Evolutionary conservation across 2,329 filamentous ascomycete species (phyloP), one percentile per base, ranked within the genome.

Genomic region (Mollisiaceae sp.): DNA sequence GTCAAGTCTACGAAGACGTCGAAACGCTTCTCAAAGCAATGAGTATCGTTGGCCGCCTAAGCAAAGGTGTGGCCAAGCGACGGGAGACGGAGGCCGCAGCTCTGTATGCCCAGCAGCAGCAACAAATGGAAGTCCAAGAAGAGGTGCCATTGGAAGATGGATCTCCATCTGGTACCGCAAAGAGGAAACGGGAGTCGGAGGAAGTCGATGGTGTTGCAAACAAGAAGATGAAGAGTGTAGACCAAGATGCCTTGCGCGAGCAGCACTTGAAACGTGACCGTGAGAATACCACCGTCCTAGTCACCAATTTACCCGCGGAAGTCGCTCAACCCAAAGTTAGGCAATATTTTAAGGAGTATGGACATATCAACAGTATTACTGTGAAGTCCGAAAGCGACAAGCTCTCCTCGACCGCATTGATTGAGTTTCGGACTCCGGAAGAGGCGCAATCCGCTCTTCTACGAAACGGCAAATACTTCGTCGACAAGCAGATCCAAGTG

Each of bases 321-420:
- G 86, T 89, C 0, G 88, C 88, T 0, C 88, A 92, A 73, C 89
- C 86, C 14, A 90, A 90, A 72, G 80, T 98, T 15, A 88, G 91
- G 64, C 91, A 97, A 76, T 98, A 97, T 77, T 98, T 99, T 80
- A 90, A 90, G 74, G 92, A 94, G 68, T 96, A 94, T 72, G 95
- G 95, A 14, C 89, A 88, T 47, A 91, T 97, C 75, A 92, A 93
- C 72, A 89, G 89, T 68, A 81, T 97, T 38, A 90, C 87, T 54
- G 81, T 94, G 60, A 82, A 91, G 38, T 81, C 82, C 39, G 89
- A 92, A 52, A 78, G 84, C 1, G 83, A 88, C 56, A 82, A 81
- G n/a, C 79, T 85, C 55, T 86, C 88, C 1, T 80, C 88, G 15
- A 89, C 89, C 4, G 93, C 93, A 1, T 82, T 95, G 55, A 88